Evolutionary conservation across 208 protist species (phyloP), one percentile per base, ranked within the genome.

Genomic region (Leishmania guyanensis): DNA sequence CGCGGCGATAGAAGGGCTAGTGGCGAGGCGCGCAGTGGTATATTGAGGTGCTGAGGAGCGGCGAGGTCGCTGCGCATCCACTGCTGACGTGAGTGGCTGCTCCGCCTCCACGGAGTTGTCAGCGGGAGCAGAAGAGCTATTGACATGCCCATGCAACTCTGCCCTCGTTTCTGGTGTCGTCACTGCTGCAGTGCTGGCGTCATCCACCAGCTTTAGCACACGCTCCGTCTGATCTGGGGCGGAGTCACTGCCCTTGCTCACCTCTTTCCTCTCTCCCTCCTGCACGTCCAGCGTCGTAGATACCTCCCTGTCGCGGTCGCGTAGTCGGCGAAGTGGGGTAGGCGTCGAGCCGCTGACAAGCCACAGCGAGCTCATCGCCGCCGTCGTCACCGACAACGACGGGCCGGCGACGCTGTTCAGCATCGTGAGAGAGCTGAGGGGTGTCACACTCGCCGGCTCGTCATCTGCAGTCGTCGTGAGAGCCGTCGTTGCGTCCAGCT

Each of bases 301-400:
- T 65, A 26, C 39, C 46, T 76, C 71, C 71, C 48, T 54, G 2
- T 62, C 43, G 60, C 81, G 43, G 43, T 81, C 62, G 6, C 82
- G 81, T 36, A 81, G 81, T 14, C 79, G 56, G 12, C 87, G 91
- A 54, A 89, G 86, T 17, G 88, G 88, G 0, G 91, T 89, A 39
- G 87, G 91, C 1, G 91, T 92, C 1, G 77, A 82, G 29, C 89
- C 91, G 58, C 75, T 85, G 8, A 91, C 89, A 17, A 94, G 83
- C 78, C 91, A 75, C 81, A 92, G 77, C n/a, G 91, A 91, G 26
- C 78, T 83, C 54, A 56, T 70, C n/a, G 64, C 56, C 1, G 75
- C 53, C 9, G 54, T 43, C 29, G 75, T 75, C 22, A 77, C 64
- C 56, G 65, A 58, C 54, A 77, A 22, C 43, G 80, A 72, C 46